Base-by-base conservation (phyloP, 129 eudicot genomes). In the Mikania micrantha region DNA sequence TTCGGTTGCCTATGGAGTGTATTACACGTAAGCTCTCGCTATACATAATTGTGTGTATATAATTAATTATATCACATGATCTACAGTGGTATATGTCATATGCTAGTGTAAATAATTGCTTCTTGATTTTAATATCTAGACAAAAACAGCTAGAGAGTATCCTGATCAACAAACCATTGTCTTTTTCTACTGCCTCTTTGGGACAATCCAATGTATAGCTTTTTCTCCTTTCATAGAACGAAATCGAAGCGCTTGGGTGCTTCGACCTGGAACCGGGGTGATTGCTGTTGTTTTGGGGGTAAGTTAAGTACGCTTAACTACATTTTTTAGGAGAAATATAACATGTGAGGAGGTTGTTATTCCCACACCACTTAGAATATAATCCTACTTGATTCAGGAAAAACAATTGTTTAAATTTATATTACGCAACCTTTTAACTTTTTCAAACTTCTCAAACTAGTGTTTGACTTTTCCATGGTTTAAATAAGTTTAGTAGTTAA, bases 161-260 rank as follows among this genome's bases (percentile, higher is more conserved):
- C 73, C 73, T 0, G 79, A 74, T 53, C 64, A 56, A 41, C 17
- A 27, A 22, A 74, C 73, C 8, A 32, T 74, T 44, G 68, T 74
- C n/a, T 72, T 74, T 29, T 66, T 53, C 72, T 66, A 1, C 13
- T 56, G 52, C 68, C 45, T 74, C 20, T 74, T 74, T 48, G 71
- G 67, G 20, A 74, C 73, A 10, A 57, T 74, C 2, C 19, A 31
- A 31, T 72, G 64, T 15, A 24, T 35, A 66, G 47, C 53, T 17
- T 7, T 66, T n/a, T 41, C 67, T 31, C 39, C 61, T 25, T 13
- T 74, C 60, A 13, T 66, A 47, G 79, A 66, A 44, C 41, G n/a
- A 9, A 54, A 74, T 56, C 45, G 40, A 22, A 72, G 28, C 16
- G 53, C 70, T 5, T 72, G 77, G 70, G 39, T 60, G 28, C 19